Conservation (phyloP, 2,329 filamentous ascomycete genomes). For the Pyricularia grisea region DNA sequence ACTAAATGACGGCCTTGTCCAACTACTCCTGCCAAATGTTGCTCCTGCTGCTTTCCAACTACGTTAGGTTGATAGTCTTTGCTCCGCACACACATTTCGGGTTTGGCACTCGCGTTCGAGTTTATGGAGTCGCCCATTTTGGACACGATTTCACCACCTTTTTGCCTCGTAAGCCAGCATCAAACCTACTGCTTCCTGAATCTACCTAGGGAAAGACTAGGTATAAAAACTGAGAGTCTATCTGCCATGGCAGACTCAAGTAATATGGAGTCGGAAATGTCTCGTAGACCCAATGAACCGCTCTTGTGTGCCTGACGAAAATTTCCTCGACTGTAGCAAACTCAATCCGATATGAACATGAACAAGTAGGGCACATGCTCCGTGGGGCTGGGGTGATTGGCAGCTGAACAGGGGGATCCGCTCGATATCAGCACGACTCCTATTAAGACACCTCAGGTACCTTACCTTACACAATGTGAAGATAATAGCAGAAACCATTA, state of each 20-base stretch:
- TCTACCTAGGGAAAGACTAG: background rate
- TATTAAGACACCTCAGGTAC: background rate
- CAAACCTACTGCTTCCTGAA: background rate
- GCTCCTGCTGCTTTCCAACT: background rate
- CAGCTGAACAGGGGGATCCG: background rate
- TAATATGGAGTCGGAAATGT: background rate
- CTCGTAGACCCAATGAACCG: background rate
- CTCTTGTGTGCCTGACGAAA: background rate
- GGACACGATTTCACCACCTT: background rate
- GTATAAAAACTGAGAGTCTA: too few relatives aligned
- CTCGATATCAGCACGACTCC: background rate
- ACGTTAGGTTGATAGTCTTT: background rate
- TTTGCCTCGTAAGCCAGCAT: background rate
- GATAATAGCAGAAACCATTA: background rate
- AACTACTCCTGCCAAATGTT: background rate
- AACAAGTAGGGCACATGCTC: background rate
- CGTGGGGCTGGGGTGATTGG: background rate
- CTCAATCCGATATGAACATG: background rate
- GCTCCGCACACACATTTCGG: background rate
- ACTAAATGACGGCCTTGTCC: background rate
- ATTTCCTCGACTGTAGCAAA: background rate
- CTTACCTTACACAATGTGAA: background rate
- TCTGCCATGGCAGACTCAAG: background rate
- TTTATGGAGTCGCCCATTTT: background rate
- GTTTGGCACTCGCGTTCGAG: background rate